Percentiles rank a stretch among this genome's conserved stretches.
These are phyloP conservation scores for Botrytis medusae DNA, from an alignment of 2,329 filamentous ascomycete species.

Conservation along the genomic window DNA sequence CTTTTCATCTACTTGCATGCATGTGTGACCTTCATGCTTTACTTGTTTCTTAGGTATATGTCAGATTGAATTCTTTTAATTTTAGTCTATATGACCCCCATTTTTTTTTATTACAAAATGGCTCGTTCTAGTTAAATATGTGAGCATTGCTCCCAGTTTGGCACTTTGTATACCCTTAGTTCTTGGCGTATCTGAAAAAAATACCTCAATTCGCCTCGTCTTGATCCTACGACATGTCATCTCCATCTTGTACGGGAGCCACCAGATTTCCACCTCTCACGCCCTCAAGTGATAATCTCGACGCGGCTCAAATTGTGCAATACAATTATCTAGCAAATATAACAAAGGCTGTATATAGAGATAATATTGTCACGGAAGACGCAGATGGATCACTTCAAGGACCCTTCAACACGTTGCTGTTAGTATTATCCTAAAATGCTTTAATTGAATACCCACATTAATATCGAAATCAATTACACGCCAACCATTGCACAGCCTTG, in stretches of 20 bases:
- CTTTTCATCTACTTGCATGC: neutral
- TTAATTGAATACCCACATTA: neutral
- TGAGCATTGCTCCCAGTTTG: neutral
- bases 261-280: neutral
- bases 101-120: neutral
- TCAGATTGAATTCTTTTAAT: neutral
- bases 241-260: neutral
- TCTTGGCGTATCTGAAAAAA: neutral
- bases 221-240: neutral
- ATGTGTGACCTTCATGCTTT: neutral
- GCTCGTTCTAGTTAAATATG: too few species aligned
- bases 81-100: neutral
- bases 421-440: neutral
- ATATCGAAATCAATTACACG: neutral
- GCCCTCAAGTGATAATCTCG: neutral
- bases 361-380: neutral
- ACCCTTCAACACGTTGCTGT: constrained; percentile 10
- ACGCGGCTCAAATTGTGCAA: neutral
- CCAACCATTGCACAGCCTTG: neutral
- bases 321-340: neutral
- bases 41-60: neutral
- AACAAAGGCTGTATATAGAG: neutral
- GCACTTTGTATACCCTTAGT: neutral
- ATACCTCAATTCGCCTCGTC: neutral
- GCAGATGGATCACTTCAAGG: constrained; percentile 5